Conservation (phyloP, 495 filamentous ascomycete genomes). For the Neurospora discreta region DNA sequence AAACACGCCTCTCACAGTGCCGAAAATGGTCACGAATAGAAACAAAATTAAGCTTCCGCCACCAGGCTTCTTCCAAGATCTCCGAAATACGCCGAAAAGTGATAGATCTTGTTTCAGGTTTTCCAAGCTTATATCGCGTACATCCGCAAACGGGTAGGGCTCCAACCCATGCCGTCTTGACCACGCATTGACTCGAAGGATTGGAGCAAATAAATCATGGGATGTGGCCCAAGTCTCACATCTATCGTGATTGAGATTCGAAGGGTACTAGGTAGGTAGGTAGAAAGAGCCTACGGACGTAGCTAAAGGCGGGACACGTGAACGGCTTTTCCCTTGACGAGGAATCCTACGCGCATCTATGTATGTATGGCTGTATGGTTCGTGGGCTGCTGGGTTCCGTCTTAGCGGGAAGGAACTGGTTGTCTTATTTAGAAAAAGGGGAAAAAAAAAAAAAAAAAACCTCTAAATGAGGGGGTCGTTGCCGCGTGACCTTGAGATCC, state of each 20-base stretch:
- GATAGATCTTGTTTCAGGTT: background rate
- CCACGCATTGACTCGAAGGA: background rate
- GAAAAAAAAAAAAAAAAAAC: no score
- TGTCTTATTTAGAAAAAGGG: no score
- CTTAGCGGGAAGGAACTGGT: background rate
- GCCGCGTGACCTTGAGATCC: no score
- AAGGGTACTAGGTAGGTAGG: background rate
- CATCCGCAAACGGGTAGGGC: background rate
- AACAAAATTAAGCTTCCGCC: background rate
- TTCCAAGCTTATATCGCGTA: background rate
- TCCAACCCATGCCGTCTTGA: background rate
- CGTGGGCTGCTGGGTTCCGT: background rate
- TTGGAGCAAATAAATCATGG: background rate
- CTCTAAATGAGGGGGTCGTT: no score
- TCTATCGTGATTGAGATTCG: background rate
- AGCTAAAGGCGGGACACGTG: background rate
- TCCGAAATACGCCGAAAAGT: background rate
- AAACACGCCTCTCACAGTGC: background rate
- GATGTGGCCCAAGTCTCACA: background rate
- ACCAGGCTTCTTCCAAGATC: background rate
- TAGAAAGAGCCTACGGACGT: background rate
- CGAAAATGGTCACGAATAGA: background rate
- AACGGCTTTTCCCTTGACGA: background rate
- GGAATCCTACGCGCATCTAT: background rate
- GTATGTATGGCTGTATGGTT: background rate